Base-by-base conservation (phyloP, 2,329 filamentous ascomycete species). In the Penicillium sp. region DNA sequence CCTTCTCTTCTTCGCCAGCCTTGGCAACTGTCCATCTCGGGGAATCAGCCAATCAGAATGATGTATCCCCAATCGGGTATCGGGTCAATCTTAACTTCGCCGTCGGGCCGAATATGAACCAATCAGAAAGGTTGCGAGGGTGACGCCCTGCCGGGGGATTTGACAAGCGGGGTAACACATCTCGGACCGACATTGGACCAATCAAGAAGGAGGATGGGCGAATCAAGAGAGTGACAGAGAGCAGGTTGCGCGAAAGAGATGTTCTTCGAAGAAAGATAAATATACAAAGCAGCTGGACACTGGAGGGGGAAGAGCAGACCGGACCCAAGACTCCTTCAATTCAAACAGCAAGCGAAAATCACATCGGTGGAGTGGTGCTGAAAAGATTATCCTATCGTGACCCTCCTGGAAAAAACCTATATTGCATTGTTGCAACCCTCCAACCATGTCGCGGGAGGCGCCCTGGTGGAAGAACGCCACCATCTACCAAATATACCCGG, bases 381-480 rank as follows among this genome's bases (percentile, higher is more conserved):
- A 32, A 32, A 11, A 32, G 11, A 32, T n/a, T n/a, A n/a, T 7
- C 29, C 11, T 32, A 11, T 32, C 11, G 3, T 4, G 29, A 32
- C 29, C 29, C 7, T 32, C 11, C 29, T 11, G 11, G 11, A 11
- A 11, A 7, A 7, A 11, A 32, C 8, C 29, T 4, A 18, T 18
- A 18, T 18, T 18, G 18, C 18, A 32, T 9, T 26, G 28, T 29
- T 46, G 27, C 8, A 18, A 36, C 41, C 34, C 12, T 24, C 32
- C 24, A 25, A 49, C 13, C 9, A 54, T 53, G 50, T 45, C 54
- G 13, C 46, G 45, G 18, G 41, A 43, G 33, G 39, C 45, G 13
- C 46, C 54, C 4, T 70, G 67, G 67, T 70, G 67, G 67, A 67
- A 70, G 52, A 63, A 68, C 45, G 59, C 65, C 29, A 60, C 62